Conservation (phyloP, 1,139 yeast species). For the Debaryomycetaceae sp. region DNA sequence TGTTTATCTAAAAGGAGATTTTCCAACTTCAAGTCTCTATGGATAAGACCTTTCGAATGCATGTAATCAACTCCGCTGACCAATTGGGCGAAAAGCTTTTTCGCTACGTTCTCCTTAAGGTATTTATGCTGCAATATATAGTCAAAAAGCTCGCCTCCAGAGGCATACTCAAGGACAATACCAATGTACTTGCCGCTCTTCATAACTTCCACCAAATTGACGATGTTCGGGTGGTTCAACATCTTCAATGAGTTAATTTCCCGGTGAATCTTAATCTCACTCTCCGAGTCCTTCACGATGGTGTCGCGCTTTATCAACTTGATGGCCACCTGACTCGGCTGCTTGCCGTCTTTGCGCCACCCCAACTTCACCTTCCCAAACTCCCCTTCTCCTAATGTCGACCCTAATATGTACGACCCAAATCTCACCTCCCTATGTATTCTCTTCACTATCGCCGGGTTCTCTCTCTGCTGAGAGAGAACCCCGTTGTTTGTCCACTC, state of each 20-base stretch:
- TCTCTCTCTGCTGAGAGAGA: background rate
- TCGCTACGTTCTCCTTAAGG: constrained; percentile 81
- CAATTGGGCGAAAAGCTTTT: constrained; percentile 85
- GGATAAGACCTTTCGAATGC: constrained; percentile 81
- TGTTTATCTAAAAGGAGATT: constrained; percentile 75
- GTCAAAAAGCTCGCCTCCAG: constrained; percentile 96
- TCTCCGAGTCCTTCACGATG: constrained; percentile 76
- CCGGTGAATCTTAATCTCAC: constrained; percentile 85
- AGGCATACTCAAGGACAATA: constrained; percentile 91
- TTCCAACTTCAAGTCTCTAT: constrained; percentile 72
- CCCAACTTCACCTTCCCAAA: constrained; percentile 98
- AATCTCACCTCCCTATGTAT: constrained; percentile 63
- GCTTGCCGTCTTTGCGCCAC: constrained; percentile 80
- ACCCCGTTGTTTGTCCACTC: background rate
- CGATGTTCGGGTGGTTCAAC: constrained; percentile 90
- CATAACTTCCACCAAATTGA: constrained; percentile 84
- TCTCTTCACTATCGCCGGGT: constrained; percentile 15
- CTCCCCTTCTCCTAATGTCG: constrained; percentile 97
- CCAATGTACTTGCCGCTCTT: constrained; percentile 95
- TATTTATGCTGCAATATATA: constrained; percentile 84
- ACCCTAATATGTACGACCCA: constrained; percentile 85
- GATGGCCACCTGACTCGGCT: constrained; percentile 87
- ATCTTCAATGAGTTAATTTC: constrained; percentile 89
- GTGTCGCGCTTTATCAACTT: constrained; percentile 86
- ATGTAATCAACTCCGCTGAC: constrained; percentile 91